Evolutionary conservation across 495 filamentous ascomycete species (phyloP).

Genomic region (Cercophora newfieldiana): DNA sequence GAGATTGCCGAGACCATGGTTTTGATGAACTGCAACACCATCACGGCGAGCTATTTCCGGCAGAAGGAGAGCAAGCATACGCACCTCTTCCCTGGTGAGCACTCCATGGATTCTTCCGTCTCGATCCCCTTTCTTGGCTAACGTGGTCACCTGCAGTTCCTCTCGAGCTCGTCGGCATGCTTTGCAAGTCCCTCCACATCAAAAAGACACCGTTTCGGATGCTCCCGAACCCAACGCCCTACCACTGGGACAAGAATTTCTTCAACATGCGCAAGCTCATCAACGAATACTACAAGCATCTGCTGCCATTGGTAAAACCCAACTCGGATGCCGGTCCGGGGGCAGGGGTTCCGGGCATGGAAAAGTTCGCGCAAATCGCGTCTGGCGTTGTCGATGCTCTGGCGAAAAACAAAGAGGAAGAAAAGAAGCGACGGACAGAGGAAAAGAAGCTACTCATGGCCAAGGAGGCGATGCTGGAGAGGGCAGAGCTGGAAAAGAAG

Average conservation of each 20-base stretch:
- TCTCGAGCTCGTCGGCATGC: slow-evolving; percentile 55
- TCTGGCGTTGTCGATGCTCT: slow-evolving; percentile 14
- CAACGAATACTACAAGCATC: slow-evolving; percentile 31
- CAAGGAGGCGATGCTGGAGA: not conserved
- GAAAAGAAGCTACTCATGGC: slow-evolving; percentile 18
- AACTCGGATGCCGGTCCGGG: no score
- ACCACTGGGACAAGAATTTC: slow-evolving; percentile 46
- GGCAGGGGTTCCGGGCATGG: slow-evolving; percentile 11
- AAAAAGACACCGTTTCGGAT: slow-evolving; percentile 43
- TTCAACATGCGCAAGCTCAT: slow-evolving; percentile 40
- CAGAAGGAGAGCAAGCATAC: slow-evolving; percentile 31
- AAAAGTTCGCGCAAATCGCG: slow-evolving; percentile 9
- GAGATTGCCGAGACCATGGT: slow-evolving; percentile 49
- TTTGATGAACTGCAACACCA: slow-evolving; percentile 44
- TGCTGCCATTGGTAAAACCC: slow-evolving; percentile 10
- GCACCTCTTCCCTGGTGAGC: slow-evolving; percentile 51
- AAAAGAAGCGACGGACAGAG: slow-evolving; percentile 10
- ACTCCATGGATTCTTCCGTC: not conserved
- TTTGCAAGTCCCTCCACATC: slow-evolving; percentile 47
- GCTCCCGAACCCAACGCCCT: slow-evolving; percentile 51
- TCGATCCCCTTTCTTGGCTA: no score
- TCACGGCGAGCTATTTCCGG: slow-evolving; percentile 42
- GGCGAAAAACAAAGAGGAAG: not conserved
- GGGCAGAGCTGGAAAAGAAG: not conserved
- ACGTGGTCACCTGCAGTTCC: slow-evolving; percentile 37